Percentiles rank a stretch among this genome's conserved stretches.
Evolutionary conservation across 2,329 filamentous ascomycete genomes (phyloP).

Genomic region (Rosellinia necatrix): DNA sequence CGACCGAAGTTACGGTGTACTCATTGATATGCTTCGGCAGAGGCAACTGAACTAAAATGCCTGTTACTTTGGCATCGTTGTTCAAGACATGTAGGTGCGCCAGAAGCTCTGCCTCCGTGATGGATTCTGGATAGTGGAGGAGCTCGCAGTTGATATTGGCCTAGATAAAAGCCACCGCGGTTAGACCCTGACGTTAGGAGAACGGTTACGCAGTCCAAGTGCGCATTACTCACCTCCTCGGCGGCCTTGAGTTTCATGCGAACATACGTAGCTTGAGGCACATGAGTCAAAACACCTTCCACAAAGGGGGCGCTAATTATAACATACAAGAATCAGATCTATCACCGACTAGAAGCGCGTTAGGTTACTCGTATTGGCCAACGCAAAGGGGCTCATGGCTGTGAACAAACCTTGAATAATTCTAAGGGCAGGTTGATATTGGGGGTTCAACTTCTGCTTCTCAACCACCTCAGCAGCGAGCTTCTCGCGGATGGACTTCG

Average conservation of each 20-base stretch:
- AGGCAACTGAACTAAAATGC: conserved; percentile 91
- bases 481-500: conserved; percentile 84
- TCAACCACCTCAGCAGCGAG: conserved; percentile 80
- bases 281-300: conserved; percentile 37
- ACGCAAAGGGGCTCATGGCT: conserved; percentile 17
- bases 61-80: conserved; percentile 83
- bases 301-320: conserved; percentile 24
- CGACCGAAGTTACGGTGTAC: conserved; percentile 85
- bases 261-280: conserved; percentile 82
- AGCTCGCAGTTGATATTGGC: conserved; percentile 89
- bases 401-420: conserved; percentile 82
- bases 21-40: conserved; percentile 89
- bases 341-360: conserved; percentile 71
- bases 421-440: conserved; percentile 87
- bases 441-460: conserved; percentile 80
- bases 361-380: conserved; percentile 22
- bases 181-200: conserved; percentile 17
- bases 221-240: conserved; percentile 72
- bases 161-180: conserved; percentile 51
- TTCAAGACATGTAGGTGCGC: conserved; percentile 82
- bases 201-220: too few species aligned
- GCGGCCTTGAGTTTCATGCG: conserved; percentile 99
- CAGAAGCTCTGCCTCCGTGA: conserved; percentile 83
- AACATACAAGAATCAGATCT: conserved; percentile 85
- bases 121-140: conserved; percentile 79